Base-by-base conservation (phyloP, 1,139 yeast genomes). In the Magnusiomyces sp. region DNA sequence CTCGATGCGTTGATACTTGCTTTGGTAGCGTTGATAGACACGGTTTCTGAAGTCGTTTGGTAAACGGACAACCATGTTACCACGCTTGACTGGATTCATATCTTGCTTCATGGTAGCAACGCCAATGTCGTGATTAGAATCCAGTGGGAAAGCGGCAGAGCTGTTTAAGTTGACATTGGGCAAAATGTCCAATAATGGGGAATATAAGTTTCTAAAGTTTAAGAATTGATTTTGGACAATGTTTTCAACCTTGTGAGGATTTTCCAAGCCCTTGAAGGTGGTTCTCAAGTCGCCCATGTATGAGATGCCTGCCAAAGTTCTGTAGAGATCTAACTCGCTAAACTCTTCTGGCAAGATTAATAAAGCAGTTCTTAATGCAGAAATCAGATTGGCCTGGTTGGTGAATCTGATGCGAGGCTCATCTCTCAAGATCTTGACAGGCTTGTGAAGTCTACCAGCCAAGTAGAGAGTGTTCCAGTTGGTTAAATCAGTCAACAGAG, bases 361-460 rank as follows among this genome's bases (percentile, higher is more conserved):
- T 40, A 84, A 69, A 0, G 95, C 81, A n/a, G 90, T 67, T 4
- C 89, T 75, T 47, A 89, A 75, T 6, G 95, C 97, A 54, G 83
- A 82, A 52, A 81, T 75, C 54, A 92, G 71, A 62, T 92, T 94
- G 54, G 76, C 78, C 61, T 86, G 92, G 60, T 87, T 84, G 58
- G 85, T 74, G 52, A 80, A 75, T 54, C 79, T 72, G 13, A 86
- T 72, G 58, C 75, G 71, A 1, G 82, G 74, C 53, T 82, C 80
- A 54, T 80, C 83, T 51, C 79, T 74, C 40, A 90, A 66, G 36
- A 85, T 76, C 56, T 85, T 83, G 10, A 92, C 95, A 0, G 99
- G 99, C 62, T 92, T 92, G 59, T 92, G 98, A 53, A 94, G 71
- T 55, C 99, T 73, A 0, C 99, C 99, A 0, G 97, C 95, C 37